Evolutionary conservation across 225 moss, liverwort and hornwort genomes (phyloP), one percentile per base, ranked within the genome.

Genomic region (Lunularia cruciata): DNA sequence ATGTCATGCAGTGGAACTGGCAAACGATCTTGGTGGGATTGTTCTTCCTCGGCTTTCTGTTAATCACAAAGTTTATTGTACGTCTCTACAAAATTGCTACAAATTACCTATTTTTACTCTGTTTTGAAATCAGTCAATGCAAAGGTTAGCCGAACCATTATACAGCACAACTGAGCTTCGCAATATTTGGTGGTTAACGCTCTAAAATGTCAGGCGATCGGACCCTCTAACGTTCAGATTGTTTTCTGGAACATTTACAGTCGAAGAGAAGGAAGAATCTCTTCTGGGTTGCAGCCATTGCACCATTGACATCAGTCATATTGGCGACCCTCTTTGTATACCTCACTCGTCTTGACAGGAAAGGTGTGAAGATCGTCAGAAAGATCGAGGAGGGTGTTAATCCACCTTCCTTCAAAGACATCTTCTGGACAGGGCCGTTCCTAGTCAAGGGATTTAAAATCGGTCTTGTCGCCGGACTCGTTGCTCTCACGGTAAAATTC

Each of bases 401-500:
- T 45, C 87, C 87, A n/a, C 0, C 65, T 2, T 94, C 94, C 0
- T 22, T 38, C 7, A 0, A 79, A 40, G 4, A 69, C 3, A 53
- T 94, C 7, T 51, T 53, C 28, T 81, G 81, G 7, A 10, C 73
- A 0, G 86, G 89, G 3, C 4, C 80, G 0, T 58, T 19, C 42
- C 1, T 88, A 0, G 59, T 35, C 0, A 14, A 18, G 0, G 91
- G 57, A 18, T 81, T 57, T 0, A 91, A 72, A 46, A 89, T 91
- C 23, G 91, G 91, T 6, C 16, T 94, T 18, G 52, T 94, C 8
- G 4, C 86, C 8, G 72, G 63, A 35, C 86, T 94, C 13, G 73
- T 94, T 52, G 94, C 86, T 1, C 83, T 91, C 32, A 89, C 91
- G 27, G 90, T 81, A 77, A 60, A n/a, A n/a, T n/a, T n/a, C n/a